Conservation (phyloP, 2,329 filamentous ascomycete genomes). For the Xylaria sp. region DNA sequence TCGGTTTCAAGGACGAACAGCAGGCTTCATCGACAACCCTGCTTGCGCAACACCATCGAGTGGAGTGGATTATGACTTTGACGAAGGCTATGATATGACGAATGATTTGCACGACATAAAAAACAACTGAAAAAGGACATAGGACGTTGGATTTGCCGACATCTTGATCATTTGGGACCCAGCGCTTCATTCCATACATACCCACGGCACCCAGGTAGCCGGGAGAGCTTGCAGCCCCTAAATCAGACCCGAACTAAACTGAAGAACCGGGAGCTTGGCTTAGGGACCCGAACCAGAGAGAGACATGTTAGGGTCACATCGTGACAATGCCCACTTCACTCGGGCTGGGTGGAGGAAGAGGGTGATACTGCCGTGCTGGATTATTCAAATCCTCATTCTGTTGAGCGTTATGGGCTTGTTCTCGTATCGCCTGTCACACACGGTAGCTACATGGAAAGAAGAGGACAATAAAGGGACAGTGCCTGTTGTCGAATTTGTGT, state of each 20-base stretch:
- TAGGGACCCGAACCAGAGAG: not conserved
- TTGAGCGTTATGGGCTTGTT: constrained; percentile 58
- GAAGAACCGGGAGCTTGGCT: not conserved
- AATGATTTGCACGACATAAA: not conserved
- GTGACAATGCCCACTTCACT: constrained; percentile 58
- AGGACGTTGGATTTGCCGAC: not conserved
- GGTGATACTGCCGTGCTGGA: constrained; percentile 58
- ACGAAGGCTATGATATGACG: constrained; percentile 16
- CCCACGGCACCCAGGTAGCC: not conserved
- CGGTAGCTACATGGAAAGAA: constrained; percentile 50
- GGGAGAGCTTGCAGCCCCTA: not conserved
- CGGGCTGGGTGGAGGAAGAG: constrained; percentile 57
- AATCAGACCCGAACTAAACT: not conserved
- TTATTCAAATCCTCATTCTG: constrained; percentile 53
- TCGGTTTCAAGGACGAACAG: not conserved
- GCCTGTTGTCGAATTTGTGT: constrained; percentile 57
- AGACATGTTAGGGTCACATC: constrained; percentile 49
- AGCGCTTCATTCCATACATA: not conserved
- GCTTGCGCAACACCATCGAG: not conserved
- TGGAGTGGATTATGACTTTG: not conserved
- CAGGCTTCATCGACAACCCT: not conserved
- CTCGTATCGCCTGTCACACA: constrained; percentile 57
- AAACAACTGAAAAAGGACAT: not conserved
- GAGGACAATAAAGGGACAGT: constrained; percentile 46
- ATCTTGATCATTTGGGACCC: not conserved